Percentiles rank a stretch among this genome's conserved stretches.
Evolutionary conservation across 2,329 filamentous ascomycete species (phyloP).

Genomic region (Pestalotiopsis fici): DNA sequence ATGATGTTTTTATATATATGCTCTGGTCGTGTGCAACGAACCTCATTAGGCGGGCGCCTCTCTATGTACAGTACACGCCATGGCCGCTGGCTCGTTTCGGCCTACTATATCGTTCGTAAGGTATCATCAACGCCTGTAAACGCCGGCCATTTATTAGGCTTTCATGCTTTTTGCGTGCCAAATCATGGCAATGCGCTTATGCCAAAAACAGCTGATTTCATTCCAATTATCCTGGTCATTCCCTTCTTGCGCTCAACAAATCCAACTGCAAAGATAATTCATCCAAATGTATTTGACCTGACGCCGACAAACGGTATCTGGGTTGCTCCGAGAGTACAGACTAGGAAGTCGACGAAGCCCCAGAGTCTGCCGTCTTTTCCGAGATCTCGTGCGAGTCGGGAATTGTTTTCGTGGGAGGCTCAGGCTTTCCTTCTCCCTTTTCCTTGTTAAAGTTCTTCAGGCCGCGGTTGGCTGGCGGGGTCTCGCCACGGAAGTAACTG

Average conservation of each 20-base stretch:
- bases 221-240: neutral
- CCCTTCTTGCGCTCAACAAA: neutral
- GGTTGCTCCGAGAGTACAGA: neutral
- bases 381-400: neutral
- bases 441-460: slow-evolving; percentile 17
- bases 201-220: neutral
- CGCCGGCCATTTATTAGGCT: neutral
- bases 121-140: neutral
- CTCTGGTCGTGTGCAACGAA: neutral
- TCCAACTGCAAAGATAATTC: neutral
- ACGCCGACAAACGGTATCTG: neutral
- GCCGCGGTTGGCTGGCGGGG: slow-evolving; percentile 7
- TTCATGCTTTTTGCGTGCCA: neutral
- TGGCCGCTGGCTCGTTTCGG: neutral
- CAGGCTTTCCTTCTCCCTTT: neutral
- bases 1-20: too few species aligned
- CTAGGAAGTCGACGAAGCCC: neutral
- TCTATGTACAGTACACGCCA: neutral
- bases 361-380: neutral
- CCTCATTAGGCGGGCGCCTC: neutral
- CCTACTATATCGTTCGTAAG: neutral
- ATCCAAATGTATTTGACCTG: neutral
- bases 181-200: neutral
- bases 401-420: neutral
- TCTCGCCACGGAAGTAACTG: slow-evolving; percentile 47